Evolutionary conservation across 768 basidiomycete genomes (phyloP), one percentile per base, ranked within the genome.

Genomic region (Tylopilus sp.): DNA sequence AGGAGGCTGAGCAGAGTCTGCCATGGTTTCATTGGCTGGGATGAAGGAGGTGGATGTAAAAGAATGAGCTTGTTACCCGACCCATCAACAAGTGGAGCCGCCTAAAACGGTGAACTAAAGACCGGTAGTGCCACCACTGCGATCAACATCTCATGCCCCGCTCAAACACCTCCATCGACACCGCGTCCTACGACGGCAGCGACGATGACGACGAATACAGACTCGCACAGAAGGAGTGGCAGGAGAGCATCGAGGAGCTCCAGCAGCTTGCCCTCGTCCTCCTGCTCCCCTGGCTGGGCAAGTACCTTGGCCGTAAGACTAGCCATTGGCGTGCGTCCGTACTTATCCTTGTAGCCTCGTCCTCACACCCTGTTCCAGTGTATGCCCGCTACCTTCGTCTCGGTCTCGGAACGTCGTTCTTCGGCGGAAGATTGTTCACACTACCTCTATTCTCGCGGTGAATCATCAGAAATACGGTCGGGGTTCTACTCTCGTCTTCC

Each of bases 221-320:
- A 36, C 73, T 86, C 42, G 88, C 89, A 3, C 88, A 94, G 69
- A 79, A 87, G 65, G 94, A 97, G 73, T 95, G 94, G 94, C 86
- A 93, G 61, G 94, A 97, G 69, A 90, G 87, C 62, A 63, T 95
- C 44, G 72, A 84, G 53, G 92, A 97, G 66, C 77, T 97, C 40
- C 85, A 88, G 64, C 80, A 91, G 65, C 79, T 95, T 18, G 70
- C 90, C 47, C 80, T 87, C 33, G 75, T 91, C 50, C 85, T 95
- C 22, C 73, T 95, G 41, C 73, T 97, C 51, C 94, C 94, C 2
- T 87, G 84, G 72, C 67, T 93, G 52, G 94, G 94, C 47, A 94
- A 91, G 66, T 95, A 84, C 81, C 65, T 94, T 31, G 94, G 94
- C 26, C 77, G 94, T 62, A 80, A 80, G 66, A 92, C 87, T 79